A percentile compares a stretch with the other conserved stretches of the same genome.
Conservation (phyloP, 164 flowering plant genomes). For the Vitis rupestris region DNA sequence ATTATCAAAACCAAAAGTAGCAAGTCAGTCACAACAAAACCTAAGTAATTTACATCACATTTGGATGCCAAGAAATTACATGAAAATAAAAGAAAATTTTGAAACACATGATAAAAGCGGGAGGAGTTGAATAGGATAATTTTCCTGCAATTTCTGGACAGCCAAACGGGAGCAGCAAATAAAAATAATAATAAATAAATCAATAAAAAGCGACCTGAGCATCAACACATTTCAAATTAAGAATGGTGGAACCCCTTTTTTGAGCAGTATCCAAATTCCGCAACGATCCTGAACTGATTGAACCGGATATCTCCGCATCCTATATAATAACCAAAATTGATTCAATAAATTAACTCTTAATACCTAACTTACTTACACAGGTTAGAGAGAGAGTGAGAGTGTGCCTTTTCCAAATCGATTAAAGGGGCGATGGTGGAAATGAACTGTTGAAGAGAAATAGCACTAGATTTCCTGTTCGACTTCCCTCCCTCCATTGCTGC, state of each 20-base stretch:
- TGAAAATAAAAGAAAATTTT: no score
- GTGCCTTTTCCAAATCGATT: slow-evolving; percentile 84
- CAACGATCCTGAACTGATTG: slow-evolving; percentile 62
- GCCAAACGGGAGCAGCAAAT: not conserved
- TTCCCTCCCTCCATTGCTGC: slow-evolving; percentile 46
- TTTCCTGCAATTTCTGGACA: no score
- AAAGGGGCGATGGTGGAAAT: slow-evolving; percentile 73
- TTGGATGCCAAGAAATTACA: no score
- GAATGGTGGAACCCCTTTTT: slow-evolving; percentile 74
- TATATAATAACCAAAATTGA: slow-evolving; percentile 13
- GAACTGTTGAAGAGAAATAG: slow-evolving; percentile 72
- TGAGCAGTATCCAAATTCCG: slow-evolving; percentile 74
- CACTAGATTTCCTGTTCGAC: slow-evolving; percentile 34
- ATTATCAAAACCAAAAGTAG: slow-evolving; percentile 17
- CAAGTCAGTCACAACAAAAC: not conserved
- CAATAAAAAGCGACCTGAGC: slow-evolving; percentile 57
- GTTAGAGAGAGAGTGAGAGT: slow-evolving; percentile 10
- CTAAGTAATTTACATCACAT: not conserved
- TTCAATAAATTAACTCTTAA: not conserved
- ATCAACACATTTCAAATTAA: slow-evolving; percentile 93
- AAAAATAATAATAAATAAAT: not conserved
- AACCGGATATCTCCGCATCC: slow-evolving; percentile 92
- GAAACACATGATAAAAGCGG: no score
- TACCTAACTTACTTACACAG: no score
- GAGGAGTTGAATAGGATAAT: no score